Conservation (phyloP, 441 rosid genomes). For the Dalechampia spathulata region DNA sequence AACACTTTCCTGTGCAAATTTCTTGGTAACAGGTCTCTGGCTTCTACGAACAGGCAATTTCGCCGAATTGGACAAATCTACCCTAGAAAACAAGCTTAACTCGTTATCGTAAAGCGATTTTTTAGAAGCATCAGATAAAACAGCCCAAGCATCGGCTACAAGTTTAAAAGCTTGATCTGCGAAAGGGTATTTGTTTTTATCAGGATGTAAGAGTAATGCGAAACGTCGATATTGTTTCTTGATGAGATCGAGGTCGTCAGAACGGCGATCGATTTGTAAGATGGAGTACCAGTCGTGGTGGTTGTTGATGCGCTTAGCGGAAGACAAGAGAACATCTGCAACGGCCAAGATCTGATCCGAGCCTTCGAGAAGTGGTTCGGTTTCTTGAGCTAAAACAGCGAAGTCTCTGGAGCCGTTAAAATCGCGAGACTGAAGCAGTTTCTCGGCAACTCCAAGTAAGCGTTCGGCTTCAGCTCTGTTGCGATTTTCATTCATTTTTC, state of each 20-base stretch:
- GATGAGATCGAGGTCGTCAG: conserved; percentile 51
- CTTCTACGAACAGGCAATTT: conserved; percentile 48
- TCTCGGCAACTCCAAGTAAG: conserved; percentile 77
- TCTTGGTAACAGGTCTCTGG: conserved; percentile 17
- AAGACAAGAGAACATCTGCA: conserved; percentile 59
- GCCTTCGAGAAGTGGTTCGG: conserved; percentile 84
- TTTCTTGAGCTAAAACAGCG: conserved; percentile 73
- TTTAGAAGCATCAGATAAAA: conserved; percentile 47
- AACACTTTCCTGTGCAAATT: conserved; percentile 1
- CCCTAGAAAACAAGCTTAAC: conserved; percentile 39
- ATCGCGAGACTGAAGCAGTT: conserved; percentile 65
- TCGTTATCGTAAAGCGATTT: conserved; percentile 60
- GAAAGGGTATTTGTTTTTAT: conserved; percentile 69
- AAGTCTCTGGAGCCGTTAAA: conserved; percentile 65
- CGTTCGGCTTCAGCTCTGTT: conserved; percentile 70
- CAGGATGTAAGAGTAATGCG: conserved; percentile 86
- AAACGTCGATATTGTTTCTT: conserved; percentile 79
- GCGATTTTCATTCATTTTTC: conserved; percentile 40
- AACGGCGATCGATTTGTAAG: conserved; percentile 55
- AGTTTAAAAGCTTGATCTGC: conserved; percentile 87
- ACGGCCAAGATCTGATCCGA: conserved; percentile 83
- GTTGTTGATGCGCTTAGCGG: conserved; percentile 55
- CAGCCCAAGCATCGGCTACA: conserved; percentile 81
- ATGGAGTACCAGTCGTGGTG: conserved; percentile 83
- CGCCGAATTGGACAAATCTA: conserved; percentile 39